Evolutionary conservation across 441 rosid genomes (phyloP).

Genomic region (Erodium trifolium): DNA sequence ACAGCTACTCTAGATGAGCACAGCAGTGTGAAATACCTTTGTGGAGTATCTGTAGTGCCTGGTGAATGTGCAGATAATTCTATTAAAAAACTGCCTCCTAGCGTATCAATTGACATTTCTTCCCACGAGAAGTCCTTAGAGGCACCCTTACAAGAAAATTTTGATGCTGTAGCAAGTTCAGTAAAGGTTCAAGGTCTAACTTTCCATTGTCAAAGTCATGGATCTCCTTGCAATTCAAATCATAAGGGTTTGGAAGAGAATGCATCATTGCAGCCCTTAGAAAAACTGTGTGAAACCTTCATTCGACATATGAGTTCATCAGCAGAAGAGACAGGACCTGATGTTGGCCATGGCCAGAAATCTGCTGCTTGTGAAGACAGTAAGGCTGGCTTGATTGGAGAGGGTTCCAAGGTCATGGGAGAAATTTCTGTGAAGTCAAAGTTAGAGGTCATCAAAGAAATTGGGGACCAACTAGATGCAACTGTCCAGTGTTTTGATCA

Average conservation of each 20-base stretch:
- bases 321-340: neutral
- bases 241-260: slow-evolving; percentile 19
- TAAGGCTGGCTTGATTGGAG: slow-evolving; percentile 18
- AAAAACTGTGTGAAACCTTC: neutral
- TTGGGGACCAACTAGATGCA: slow-evolving; percentile 27
- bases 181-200: slow-evolving; percentile 22
- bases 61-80: slow-evolving; percentile 5
- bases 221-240: slow-evolving; percentile 14
- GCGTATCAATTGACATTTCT: slow-evolving; percentile 11
- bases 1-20: neutral
- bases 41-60: neutral
- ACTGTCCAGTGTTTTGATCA: slow-evolving; percentile 29
- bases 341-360: neutral
- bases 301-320: slow-evolving; percentile 6
- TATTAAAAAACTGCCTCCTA: slow-evolving; percentile 8
- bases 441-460: slow-evolving; percentile 29
- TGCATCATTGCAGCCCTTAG: slow-evolving; percentile 12
- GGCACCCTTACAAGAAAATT: slow-evolving; percentile 27
- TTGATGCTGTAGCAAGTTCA: slow-evolving; percentile 25
- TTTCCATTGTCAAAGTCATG: neutral
- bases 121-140: slow-evolving; percentile 30
- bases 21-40: neutral
- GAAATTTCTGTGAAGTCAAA: slow-evolving; percentile 28
- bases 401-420: slow-evolving; percentile 24
- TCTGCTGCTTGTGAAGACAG: neutral